Percentiles rank a stretch among this genome's conserved stretches.
Conservation (phyloP, 371 early-diverging fungal species). For the Saksenaea oblongispora region DNA sequence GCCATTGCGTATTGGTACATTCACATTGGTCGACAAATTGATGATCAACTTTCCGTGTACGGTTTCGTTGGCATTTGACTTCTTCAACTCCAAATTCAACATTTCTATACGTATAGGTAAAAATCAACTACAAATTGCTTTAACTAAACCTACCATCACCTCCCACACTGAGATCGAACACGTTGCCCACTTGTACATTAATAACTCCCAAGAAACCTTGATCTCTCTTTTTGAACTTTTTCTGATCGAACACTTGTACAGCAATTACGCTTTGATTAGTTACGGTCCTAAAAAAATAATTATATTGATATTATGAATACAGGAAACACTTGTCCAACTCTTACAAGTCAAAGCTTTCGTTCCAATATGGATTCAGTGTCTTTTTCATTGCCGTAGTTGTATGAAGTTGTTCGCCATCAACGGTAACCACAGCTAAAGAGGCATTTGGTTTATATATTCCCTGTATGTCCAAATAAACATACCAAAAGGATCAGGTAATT, state of each 20-base stretch:
- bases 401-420: constrained; percentile 84
- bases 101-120: constrained; percentile 60
- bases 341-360: constrained; percentile 74
- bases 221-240: constrained; percentile 91
- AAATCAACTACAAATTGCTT: not conserved
- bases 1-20: constrained; percentile 42
- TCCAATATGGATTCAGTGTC: constrained; percentile 84
- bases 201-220: constrained; percentile 97
- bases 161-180: constrained; percentile 73
- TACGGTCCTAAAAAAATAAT: constrained; percentile 55
- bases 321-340: not conserved
- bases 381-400: constrained; percentile 77
- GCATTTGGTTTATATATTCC: not conserved
- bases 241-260: constrained; percentile 96
- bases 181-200: constrained; percentile 78
- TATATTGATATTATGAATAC: not conserved
- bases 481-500: constrained; percentile 64
- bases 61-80: constrained; percentile 75
- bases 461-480: constrained; percentile 32
- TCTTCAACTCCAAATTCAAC: constrained; percentile 84
- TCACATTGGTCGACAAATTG: constrained; percentile 66
- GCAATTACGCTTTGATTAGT: constrained; percentile 79
- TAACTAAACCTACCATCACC: constrained; percentile 61
- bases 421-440: constrained; percentile 78
- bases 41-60: constrained; percentile 85